These are phyloP conservation scores for Yamadazyma paraphyllophila DNA, from an alignment of 805 yeast species.

Conservation along the genomic window DNA sequence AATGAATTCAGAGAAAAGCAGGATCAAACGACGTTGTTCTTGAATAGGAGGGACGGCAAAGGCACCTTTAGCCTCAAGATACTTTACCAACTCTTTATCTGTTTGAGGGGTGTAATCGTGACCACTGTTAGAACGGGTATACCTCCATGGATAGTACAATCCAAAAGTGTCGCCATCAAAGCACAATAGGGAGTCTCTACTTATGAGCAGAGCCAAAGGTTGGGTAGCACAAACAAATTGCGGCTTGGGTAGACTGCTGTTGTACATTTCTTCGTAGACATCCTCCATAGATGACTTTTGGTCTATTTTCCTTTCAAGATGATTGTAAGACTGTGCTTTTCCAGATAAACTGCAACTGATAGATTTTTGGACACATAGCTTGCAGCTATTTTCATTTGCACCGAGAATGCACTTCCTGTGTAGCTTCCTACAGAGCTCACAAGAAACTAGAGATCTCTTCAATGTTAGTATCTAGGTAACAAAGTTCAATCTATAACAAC, in stretches of 20 bases:
- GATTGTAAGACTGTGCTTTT: too few species aligned
- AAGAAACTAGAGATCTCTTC: conserved; percentile 21
- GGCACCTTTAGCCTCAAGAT: conserved; percentile 21
- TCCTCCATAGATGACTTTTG: conserved; percentile 16
- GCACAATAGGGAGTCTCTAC: conserved; percentile 27
- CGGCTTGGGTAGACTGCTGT: conserved; percentile 16
- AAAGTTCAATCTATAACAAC: not conserved
- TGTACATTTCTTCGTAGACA: conserved; percentile 21
- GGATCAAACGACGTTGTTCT: conserved; percentile 19
- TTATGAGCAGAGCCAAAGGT: conserved; percentile 28
- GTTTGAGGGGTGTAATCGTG: not conserved
- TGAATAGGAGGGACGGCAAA: conserved; percentile 19
- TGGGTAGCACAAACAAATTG: conserved; percentile 30
- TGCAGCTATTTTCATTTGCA: conserved; percentile 7
- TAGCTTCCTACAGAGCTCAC: conserved; percentile 20
- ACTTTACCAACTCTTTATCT: conserved; percentile 21
- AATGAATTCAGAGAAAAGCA: conserved; percentile 19
- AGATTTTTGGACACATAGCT: conserved; percentile 14
- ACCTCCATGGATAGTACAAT: conserved; percentile 30
- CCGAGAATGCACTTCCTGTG: conserved; percentile 15
- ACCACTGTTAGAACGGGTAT: conserved; percentile 14
- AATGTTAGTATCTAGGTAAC: conserved; percentile 6
- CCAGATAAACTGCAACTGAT: conserved; percentile 8
- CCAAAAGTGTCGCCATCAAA: conserved; percentile 28
- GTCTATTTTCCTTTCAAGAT: not conserved